A percentile compares a stretch with the other conserved stretches of the same genome.
Evolutionary conservation across 2,329 filamentous ascomycete species (phyloP).

Genomic region (Tetracladium maxilliforme): DNA sequence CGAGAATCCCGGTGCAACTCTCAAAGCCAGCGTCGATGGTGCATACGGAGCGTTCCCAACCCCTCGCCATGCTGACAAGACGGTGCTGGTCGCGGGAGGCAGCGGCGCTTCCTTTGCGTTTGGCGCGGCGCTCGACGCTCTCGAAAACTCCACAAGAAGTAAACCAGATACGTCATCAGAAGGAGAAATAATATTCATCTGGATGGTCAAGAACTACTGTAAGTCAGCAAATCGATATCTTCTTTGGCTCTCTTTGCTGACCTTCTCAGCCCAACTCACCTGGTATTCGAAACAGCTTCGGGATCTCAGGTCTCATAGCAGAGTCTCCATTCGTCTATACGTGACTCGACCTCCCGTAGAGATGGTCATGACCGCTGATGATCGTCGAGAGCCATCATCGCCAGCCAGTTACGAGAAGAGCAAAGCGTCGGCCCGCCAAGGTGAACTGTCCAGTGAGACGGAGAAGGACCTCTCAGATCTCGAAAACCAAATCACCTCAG

Average conservation of each 20-base stretch:
- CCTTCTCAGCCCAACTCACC: conserved; percentile 6
- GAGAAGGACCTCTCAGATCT: not conserved
- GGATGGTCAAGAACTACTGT: conserved; percentile 31
- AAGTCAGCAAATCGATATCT: conserved; percentile 7
- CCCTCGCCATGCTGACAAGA: conserved; percentile 33
- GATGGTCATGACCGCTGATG: no score
- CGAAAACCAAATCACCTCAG: not conserved
- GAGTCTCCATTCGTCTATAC: no score
- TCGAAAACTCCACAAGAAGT: conserved; percentile 21
- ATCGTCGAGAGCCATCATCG: no score
- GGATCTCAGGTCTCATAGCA: conserved; percentile 7
- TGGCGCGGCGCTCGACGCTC: conserved; percentile 28
- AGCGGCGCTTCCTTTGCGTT: conserved; percentile 45
- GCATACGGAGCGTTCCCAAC: conserved; percentile 42
- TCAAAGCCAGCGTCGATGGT: conserved; percentile 40
- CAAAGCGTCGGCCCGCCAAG: not conserved
- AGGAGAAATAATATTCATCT: conserved; percentile 27
- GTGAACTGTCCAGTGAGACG: not conserved
- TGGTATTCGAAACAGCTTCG: conserved; percentile 13
- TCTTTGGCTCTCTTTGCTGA: not conserved
- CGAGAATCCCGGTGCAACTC: conserved; percentile 28
- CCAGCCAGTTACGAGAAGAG: no score
- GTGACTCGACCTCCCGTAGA: no score
- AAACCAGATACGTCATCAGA: no score
- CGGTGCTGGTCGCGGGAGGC: conserved; percentile 45